These are phyloP conservation scores for Aspergillus neoniger DNA, from an alignment of 2,329 filamentous ascomycete species.

Conservation along the genomic window DNA sequence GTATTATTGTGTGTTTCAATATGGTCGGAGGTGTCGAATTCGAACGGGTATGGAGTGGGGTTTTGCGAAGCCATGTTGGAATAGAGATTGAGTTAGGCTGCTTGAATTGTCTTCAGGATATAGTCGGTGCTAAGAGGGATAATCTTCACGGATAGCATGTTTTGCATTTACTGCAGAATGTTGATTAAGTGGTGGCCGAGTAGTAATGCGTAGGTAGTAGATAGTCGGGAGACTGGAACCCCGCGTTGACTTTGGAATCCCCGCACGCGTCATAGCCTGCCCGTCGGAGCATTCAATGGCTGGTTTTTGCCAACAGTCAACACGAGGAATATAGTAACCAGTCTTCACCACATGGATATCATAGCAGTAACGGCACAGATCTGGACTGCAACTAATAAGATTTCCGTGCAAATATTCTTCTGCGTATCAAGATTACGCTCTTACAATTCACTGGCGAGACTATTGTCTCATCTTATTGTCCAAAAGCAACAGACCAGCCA, in stretches of 20 bases:
- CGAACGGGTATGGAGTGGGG: constrained; percentile 16
- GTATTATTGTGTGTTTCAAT: not conserved
- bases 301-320: not conserved
- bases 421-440: too few species aligned
- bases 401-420: too few species aligned
- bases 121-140: not conserved
- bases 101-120: too few species aligned
- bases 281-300: not conserved
- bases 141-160: not conserved
- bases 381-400: too few species aligned
- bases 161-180: not conserved
- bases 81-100: not conserved
- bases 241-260: not conserved
- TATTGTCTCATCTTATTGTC: too few species aligned
- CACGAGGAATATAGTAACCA: not conserved
- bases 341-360: too few species aligned
- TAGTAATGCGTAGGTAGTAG: not conserved
- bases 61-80: constrained; percentile 5
- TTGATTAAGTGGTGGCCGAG: not conserved
- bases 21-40: constrained; percentile 10
- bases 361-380: too few species aligned
- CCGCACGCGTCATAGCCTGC: not conserved
- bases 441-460: too few species aligned
- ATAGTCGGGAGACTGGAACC: not conserved
- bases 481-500: too few species aligned